A percentile compares a stretch with the other conserved stretches of the same genome.
Conservation (phyloP, 1,284 basidiomycete genomes). For the Flammula alnicola region DNA sequence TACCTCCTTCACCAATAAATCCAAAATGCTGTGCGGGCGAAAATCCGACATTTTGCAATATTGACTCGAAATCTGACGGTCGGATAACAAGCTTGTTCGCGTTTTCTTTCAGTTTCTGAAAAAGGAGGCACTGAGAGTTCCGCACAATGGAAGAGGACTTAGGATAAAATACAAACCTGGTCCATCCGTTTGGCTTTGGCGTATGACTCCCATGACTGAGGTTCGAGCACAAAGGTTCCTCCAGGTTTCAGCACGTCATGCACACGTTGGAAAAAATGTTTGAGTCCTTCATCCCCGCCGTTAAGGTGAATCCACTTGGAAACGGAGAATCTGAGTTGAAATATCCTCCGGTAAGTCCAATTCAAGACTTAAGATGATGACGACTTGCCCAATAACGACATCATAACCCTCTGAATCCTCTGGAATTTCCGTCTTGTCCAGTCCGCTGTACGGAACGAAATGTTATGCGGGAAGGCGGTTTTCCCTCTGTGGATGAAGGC, state of each 20-base stretch:
- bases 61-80: conserved; percentile 61
- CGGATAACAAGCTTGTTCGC: conserved; percentile 57
- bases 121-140: not conserved
- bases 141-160: conserved; percentile 7
- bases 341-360: not conserved
- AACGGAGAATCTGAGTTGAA: conserved; percentile 66
- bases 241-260: conserved; percentile 58
- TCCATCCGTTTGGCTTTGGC: conserved; percentile 72
- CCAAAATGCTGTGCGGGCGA: conserved; percentile 52
- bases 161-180: conserved; percentile 41
- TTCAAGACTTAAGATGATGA: not conserved
- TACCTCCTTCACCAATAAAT: conserved; percentile 52
- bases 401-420: conserved; percentile 68
- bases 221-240: conserved; percentile 73
- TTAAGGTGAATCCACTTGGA: conserved; percentile 89
- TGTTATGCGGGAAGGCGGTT: conserved; percentile 71
- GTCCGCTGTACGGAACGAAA: conserved; percentile 69
- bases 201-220: conserved; percentile 82
- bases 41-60: conserved; percentile 69
- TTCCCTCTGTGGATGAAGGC: conserved; percentile 38
- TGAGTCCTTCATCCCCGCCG: conserved; percentile 69
- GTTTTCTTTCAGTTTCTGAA: conserved; percentile 60
- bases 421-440: conserved; percentile 66
- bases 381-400: conserved; percentile 72
- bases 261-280: conserved; percentile 65